Evolutionary conservation across 352 stramenopile species (phyloP), one percentile per base, ranked within the genome.

Genomic region (Salisapilia sapeloensis): DNA sequence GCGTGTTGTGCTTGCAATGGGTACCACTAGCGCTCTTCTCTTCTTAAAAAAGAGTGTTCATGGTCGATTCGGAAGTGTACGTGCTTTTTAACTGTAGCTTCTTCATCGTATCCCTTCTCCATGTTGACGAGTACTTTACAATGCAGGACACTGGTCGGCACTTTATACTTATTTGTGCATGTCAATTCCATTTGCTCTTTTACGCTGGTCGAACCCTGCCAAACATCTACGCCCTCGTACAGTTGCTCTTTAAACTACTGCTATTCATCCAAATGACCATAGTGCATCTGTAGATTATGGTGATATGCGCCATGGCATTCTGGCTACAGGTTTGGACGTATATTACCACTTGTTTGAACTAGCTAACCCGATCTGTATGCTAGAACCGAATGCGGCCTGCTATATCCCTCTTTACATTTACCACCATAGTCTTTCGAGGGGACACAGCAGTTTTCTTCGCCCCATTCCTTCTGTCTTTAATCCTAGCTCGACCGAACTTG

Each of bases 181-280:
- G 61, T 36, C 93, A 98, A 56, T 99, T 98, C 55, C 95, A 99
- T 54, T 60, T 98, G 1, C 64, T 94, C 24, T 99, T 98, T 56
- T 99, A 99, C 62, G 65, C 94, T 12, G 85, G 71, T 26, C 77
- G 96, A 19, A 94, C 95, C 25, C 64, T 99, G 26, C 94, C 94
- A 12, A 99, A 99, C 60, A 87, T 77, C 10, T 98, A 97, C 56
- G 94, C 95, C 17, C 52, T 98, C 46, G 70, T 89, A 25, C 12
- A 32, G 21, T 17, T 30, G 25, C 26, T 33, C 11, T 15, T 17
- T 8, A 13, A n/a, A 22, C 15, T 16, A 32, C 84, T 9, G 35
- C 57, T 11, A 51, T 62, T 4, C 54, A 76, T 40, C 53, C 50
- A 4, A 72, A 74, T 35, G 51, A 51, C 2, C 48, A 51, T 42